Evolutionary conservation across 345 rosid genomes (phyloP).

Genomic region (Gossypium turneri): DNA sequence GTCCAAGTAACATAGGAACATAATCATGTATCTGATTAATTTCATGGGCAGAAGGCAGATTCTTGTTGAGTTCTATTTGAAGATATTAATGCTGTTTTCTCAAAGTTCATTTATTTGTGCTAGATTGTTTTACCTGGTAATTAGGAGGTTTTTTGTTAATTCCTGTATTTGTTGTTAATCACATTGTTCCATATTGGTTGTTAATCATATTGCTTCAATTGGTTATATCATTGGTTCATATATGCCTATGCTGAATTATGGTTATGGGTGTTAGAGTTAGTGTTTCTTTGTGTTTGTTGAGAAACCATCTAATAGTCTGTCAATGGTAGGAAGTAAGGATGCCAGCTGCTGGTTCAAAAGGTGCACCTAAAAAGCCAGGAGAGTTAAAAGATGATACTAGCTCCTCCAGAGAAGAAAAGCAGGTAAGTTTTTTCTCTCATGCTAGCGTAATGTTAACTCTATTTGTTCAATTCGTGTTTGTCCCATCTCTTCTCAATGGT

Average conservation of each 20-base stretch:
- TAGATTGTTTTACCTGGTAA: not conserved
- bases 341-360: constrained; percentile 97
- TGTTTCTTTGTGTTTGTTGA: not conserved
- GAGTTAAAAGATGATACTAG: constrained; percentile 85
- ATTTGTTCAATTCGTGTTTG: not conserved
- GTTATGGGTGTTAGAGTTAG: not conserved
- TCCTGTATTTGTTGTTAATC: not conserved
- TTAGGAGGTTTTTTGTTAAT: not conserved
- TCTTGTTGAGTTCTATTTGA: not conserved
- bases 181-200: constrained; percentile 1
- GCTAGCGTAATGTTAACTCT: not conserved
- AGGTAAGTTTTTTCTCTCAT: constrained; percentile 38
- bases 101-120: not conserved
- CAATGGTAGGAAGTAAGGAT: constrained; percentile 86
- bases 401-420: constrained; percentile 82
- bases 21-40: not conserved
- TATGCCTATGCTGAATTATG: not conserved
- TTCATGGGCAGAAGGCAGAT: not conserved
- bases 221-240: not conserved
- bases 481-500: not conserved
- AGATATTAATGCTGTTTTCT: not conserved
- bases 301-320: constrained; percentile 22
- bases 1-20: not conserved
- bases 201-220: constrained; percentile 10
- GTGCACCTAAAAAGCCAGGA: constrained; percentile 57